A percentile compares a stretch with the other conserved stretches of the same genome.
phyloP scores from a whole-genome alignment of 768 basidiomycete species.

The Panaeolus papilionaceus region DNA sequence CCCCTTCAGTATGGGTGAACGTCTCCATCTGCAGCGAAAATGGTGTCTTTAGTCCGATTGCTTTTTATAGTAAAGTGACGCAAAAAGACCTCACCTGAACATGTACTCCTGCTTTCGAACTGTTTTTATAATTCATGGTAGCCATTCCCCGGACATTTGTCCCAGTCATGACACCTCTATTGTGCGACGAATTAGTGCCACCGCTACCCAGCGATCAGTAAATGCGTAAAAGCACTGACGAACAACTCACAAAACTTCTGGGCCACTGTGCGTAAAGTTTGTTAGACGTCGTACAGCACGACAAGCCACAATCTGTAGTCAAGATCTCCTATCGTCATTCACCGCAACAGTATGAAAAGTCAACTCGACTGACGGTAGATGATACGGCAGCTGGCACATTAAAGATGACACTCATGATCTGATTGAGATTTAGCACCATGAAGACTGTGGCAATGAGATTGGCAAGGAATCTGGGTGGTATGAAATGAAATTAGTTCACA shows the following conservation, averaged over 20 bases:
- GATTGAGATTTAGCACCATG: conserved; percentile 69
- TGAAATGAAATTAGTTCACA: neutral
- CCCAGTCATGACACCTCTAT: conserved; percentile 27
- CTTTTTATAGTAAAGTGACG: neutral
- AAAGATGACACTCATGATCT: conserved; percentile 70
- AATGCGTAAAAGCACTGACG: neutral
- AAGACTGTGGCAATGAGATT: conserved; percentile 59
- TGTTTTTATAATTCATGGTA: conserved; percentile 28
- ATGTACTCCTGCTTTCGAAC: conserved; percentile 44
- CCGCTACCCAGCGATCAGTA: conserved; percentile 22
- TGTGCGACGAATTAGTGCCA: conserved; percentile 32
- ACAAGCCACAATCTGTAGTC: conserved; percentile 58
- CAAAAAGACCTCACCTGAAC: conserved; percentile 43
- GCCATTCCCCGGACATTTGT: conserved; percentile 27
- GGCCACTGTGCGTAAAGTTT: conserved; percentile 48
- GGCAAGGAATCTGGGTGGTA: conserved; percentile 46
- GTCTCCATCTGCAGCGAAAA: conserved; percentile 51
- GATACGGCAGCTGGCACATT: conserved; percentile 68
- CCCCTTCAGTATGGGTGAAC: conserved; percentile 46
- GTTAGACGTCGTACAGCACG: conserved; percentile 66
- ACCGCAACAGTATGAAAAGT: neutral
- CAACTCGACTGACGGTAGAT: conserved; percentile 47
- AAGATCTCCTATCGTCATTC: neutral
- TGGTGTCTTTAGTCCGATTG: conserved; percentile 11
- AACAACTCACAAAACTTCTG: conserved; percentile 52